Percentiles rank a stretch among this genome's conserved stretches.
phyloP scores from a whole-genome alignment of 495 filamentous ascomycete genomes.

The Lasiosphaeria hispida region DNA sequence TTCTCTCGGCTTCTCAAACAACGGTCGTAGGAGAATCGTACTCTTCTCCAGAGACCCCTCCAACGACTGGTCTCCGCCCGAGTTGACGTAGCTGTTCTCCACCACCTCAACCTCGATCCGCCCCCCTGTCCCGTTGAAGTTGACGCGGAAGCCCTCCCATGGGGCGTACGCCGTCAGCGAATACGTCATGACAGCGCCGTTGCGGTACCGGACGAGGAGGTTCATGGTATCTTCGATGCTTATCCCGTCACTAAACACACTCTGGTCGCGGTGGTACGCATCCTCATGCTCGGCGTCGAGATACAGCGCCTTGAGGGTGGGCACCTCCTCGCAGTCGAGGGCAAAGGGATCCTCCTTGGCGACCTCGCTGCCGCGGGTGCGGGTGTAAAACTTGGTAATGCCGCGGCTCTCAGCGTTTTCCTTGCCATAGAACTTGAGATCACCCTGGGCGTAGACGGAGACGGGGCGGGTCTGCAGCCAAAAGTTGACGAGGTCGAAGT shows the following conservation, averaged over 20 bases:
- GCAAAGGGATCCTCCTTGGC: slow-evolving; percentile 48
- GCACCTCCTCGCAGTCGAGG: slow-evolving; percentile 47
- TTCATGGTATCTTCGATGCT: slow-evolving; percentile 62
- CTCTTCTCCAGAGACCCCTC: slow-evolving; percentile 43
- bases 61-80: slow-evolving; percentile 43
- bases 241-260: slow-evolving; percentile 58
- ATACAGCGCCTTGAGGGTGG: slow-evolving; percentile 54
- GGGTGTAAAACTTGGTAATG: slow-evolving; percentile 37
- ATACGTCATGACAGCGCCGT: slow-evolving; percentile 50
- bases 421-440: slow-evolving; percentile 46
- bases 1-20: slow-evolving; percentile 46
- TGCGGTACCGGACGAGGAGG: slow-evolving; percentile 54
- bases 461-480: slow-evolving; percentile 46
- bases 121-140: slow-evolving; percentile 46
- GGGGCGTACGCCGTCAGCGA: slow-evolving; percentile 48
- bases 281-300: slow-evolving; percentile 60
- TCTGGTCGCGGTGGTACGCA: slow-evolving; percentile 56
- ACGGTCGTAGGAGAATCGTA: slow-evolving; percentile 36
- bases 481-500: slow-evolving; percentile 53
- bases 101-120: slow-evolving; percentile 48
- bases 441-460: slow-evolving; percentile 47
- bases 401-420: slow-evolving; percentile 47
- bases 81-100: slow-evolving; percentile 50
- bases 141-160: slow-evolving; percentile 48
- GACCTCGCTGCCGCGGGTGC: slow-evolving; percentile 35